These are phyloP conservation scores for Trichoderma asperellum DNA, from an alignment of 2,329 filamentous ascomycete species.

Conservation along the genomic window DNA sequence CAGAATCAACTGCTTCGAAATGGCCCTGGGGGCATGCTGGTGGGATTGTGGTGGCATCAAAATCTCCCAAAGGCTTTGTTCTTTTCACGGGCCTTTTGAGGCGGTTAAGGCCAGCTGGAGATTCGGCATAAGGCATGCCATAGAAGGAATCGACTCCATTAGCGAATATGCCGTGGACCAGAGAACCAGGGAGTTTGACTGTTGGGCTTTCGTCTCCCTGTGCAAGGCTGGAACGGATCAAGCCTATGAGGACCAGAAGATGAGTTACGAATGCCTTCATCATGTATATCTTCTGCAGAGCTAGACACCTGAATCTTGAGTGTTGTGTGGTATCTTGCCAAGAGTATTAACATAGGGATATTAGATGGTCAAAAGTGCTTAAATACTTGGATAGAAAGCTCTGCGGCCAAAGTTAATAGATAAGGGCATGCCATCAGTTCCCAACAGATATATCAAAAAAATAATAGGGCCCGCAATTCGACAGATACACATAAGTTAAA, in stretches of 20 bases:
- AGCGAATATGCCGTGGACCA: not conserved
- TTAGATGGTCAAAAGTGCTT: not conserved
- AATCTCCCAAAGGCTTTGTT: conserved; percentile 52
- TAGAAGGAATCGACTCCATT: conserved; percentile 59
- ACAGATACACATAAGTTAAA: too few relatives aligned
- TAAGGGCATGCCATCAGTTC: not conserved
- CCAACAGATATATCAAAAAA: not conserved
- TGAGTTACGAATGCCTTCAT: not conserved
- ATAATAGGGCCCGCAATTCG: not conserved
- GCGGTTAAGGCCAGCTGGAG: conserved; percentile 60
- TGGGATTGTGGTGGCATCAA: conserved; percentile 54
- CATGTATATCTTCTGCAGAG: not conserved
- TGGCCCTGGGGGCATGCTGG: conserved; percentile 62
- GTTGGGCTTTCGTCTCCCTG: not conserved
- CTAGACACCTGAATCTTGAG: not conserved
- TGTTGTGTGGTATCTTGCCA: not conserved
- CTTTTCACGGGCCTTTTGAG: conserved; percentile 63
- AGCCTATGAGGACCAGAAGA: not conserved
- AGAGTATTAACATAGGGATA: not conserved
- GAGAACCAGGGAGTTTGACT: not conserved
- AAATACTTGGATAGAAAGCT: not conserved
- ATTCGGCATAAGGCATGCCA: conserved; percentile 66
- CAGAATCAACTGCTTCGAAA: not conserved
- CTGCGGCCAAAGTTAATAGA: not conserved
- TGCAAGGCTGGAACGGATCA: not conserved